These are phyloP conservation scores for Elongisporangium prolatum DNA, from an alignment of 352 stramenopile genomes.

Conservation along the genomic window DNA sequence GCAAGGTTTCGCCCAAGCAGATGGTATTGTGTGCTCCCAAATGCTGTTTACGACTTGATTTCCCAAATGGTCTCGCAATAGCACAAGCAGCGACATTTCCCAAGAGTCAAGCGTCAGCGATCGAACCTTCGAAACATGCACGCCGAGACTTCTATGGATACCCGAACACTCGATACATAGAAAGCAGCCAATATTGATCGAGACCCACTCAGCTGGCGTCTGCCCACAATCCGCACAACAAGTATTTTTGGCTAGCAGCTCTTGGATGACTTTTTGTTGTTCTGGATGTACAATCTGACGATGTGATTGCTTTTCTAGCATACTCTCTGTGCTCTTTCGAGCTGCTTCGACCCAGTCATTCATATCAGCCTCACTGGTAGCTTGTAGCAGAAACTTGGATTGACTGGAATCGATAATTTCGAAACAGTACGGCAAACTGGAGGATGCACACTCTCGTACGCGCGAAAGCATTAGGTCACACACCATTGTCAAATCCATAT, in stretches of 20 bases:
- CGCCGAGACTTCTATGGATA: constrained; percentile 94
- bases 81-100: constrained; percentile 69
- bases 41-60: constrained; percentile 66
- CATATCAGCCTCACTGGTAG: constrained; percentile 68
- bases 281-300: constrained; percentile 79
- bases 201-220: constrained; percentile 92
- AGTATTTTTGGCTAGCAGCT: constrained; percentile 51
- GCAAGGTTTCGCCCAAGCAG: constrained; percentile 48
- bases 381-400: constrained; percentile 71
- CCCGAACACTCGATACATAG: constrained; percentile 97
- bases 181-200: constrained; percentile 94
- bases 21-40: constrained; percentile 56
- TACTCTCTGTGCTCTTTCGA: constrained; percentile 72
- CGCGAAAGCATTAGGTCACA: constrained; percentile 82
- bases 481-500: constrained; percentile 73
- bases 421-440: constrained; percentile 67
- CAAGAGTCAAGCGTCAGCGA: constrained; percentile 87
- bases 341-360: constrained; percentile 80
- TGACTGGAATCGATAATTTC: constrained; percentile 83
- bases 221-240: constrained; percentile 72
- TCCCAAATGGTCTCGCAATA: constrained; percentile 65
- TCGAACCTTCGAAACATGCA: constrained; percentile 97
- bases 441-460: constrained; percentile 50
- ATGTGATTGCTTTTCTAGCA: constrained; percentile 80
- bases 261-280: constrained; percentile 63